Conservation (phyloP, 495 filamentous ascomycete genomes). For the Aspergillus campestris region DNA sequence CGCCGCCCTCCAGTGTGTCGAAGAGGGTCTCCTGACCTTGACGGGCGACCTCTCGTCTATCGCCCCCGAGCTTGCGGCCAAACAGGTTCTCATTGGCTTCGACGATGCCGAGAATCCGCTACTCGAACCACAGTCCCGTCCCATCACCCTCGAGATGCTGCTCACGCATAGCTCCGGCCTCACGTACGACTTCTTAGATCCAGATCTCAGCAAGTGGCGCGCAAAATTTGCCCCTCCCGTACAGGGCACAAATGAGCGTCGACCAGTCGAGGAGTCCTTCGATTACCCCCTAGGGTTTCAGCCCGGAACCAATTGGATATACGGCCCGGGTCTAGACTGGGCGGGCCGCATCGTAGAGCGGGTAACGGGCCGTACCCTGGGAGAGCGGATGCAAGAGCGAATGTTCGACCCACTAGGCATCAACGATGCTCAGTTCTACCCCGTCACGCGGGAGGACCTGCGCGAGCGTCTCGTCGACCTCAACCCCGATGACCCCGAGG, state of each 20-base stretch:
- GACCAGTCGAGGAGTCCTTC: conserved; percentile 19
- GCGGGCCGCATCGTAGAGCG: conserved; percentile 37
- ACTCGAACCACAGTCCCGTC: conserved; percentile 15
- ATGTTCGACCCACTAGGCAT: no score
- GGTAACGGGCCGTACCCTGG: conserved; percentile 27
- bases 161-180: conserved; percentile 44
- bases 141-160: conserved; percentile 37
- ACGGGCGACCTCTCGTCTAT: conserved; percentile 28
- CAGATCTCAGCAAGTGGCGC: conserved; percentile 26
- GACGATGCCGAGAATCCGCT: conserved; percentile 16
- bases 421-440: no score
- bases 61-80: conserved; percentile 31
- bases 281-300: conserved; percentile 35
- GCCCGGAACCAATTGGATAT: conserved; percentile 43
- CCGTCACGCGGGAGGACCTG: no score
- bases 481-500: conserved; percentile 19
- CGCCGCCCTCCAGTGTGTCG: conserved; percentile 37
- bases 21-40: conserved; percentile 34
- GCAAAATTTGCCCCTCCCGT: conserved; percentile 17
- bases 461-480: conserved; percentile 18
- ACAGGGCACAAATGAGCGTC: neutral
- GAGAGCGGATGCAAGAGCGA: conserved; percentile 28
- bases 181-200: conserved; percentile 34
- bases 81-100: conserved; percentile 33
- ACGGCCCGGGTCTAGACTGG: conserved; percentile 45